Evolutionary conservation across 805 yeast species (phyloP).

Genomic region (Sungouiozyma intestinalis): DNA sequence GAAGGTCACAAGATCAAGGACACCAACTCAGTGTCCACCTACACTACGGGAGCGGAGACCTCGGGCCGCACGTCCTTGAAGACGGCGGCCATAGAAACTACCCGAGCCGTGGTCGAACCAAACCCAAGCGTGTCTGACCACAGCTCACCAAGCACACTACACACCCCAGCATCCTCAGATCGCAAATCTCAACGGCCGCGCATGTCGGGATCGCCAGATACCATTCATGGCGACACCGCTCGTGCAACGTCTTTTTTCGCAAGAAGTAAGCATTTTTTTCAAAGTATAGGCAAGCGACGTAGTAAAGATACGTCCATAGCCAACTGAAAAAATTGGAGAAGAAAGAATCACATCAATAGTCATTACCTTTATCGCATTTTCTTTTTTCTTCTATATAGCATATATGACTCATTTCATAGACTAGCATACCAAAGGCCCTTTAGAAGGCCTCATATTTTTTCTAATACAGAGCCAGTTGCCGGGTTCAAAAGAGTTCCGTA

Average conservation of each 20-base stretch:
- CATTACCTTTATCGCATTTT: not conserved
- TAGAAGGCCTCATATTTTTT: too few species aligned
- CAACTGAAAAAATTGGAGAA: not conserved
- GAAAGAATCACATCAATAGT: not conserved
- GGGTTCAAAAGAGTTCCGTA: too few species aligned
- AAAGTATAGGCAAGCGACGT: not conserved
- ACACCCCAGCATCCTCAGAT: not conserved
- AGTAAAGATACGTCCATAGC: not conserved
- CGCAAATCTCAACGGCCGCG: not conserved
- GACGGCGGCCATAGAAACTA: not conserved
- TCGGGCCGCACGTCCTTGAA: not conserved
- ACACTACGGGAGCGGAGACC: not conserved
- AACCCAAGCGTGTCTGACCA: not conserved
- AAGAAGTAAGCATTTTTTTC: not conserved
- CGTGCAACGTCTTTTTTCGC: not conserved
- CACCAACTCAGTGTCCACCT: not conserved
- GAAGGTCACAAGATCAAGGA: not conserved
- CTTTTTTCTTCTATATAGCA: not conserved
- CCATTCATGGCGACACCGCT: not conserved
- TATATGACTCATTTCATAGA: not conserved
- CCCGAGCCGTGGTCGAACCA: not conserved
- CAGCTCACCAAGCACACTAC: not conserved
- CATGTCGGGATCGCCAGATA: not conserved
- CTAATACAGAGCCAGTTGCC: too few species aligned
- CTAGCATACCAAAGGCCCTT: too few species aligned